Percentiles rank a stretch among this genome's conserved stretches.
These are phyloP conservation scores for Cryptosporidium muris DNA, from an alignment of 169 alveolate species.

Conservation along the genomic window DNA sequence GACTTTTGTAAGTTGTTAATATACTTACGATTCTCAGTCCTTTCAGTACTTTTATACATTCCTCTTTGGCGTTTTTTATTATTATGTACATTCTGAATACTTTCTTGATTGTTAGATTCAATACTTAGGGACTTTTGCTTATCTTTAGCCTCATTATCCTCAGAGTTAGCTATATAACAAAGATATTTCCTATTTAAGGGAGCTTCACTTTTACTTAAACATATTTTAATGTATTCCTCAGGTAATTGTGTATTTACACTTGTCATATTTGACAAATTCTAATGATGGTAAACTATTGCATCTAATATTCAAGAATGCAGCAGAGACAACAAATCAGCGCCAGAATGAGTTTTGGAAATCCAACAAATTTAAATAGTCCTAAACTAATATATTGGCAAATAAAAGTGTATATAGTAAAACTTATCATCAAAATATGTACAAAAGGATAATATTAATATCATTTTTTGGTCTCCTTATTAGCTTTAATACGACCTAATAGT, in stretches of 20 bases:
- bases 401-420: background rate
- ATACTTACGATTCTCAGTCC: constrained; percentile 17
- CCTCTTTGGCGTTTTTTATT: constrained; percentile 52
- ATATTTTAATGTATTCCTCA: constrained; percentile 15
- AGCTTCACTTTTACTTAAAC: constrained; percentile 43
- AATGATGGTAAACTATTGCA: too few species aligned
- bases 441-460: background rate
- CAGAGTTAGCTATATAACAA: background rate
- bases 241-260: too few species aligned
- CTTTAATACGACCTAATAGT: constrained; percentile 39
- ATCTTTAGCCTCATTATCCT: background rate
- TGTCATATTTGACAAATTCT: too few species aligned
- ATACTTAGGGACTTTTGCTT: too few species aligned
- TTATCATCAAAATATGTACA: background rate
- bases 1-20: background rate
- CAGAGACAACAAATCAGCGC: too few species aligned
- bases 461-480: constrained; percentile 15
- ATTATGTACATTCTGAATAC: background rate
- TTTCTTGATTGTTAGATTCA: background rate
- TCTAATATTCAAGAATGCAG: too few species aligned
- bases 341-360: too few species aligned
- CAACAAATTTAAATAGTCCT: background rate
- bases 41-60: constrained; percentile 36
- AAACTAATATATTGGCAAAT: background rate
- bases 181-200: constrained; percentile 31